Evolutionary conservation across 192 early-diverging fungal genomes (phyloP), one percentile per base, ranked within the genome.

Genomic region (Mortierella claussenii): DNA sequence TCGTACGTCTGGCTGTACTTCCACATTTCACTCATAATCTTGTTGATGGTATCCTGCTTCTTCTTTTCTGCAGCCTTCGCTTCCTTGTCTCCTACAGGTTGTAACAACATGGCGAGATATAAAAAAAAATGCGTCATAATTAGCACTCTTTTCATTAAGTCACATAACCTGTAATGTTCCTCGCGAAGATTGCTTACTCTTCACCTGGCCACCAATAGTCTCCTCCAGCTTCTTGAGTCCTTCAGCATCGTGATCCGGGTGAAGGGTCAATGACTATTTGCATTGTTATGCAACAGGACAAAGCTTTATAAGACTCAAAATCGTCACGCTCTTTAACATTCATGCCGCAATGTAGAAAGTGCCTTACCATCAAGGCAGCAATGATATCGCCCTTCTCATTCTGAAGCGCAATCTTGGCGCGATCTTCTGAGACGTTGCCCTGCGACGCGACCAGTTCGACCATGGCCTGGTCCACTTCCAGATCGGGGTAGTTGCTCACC

Each of bases 391-490:
- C 83, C 18, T 82, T 79, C 28, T 81, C 78, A 50, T 76, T 78
- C 13, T 60, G 60, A 18, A 91, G 81, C 21, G 89, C 86, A 30
- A 83, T 65, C 46, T 84, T 86, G 40, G 90, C 90, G 28, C 73
- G 75, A 3, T 83, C 79, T 33, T 80, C 74, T 33, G 78, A 75
- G 4, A 91, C 87, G 23, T 81, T 73, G 0, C 89, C 84, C 68
- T 90, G 88, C 13, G 82, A 79, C 13, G 83, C 80, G 7, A 92
- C 89, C 33, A 87, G 51, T 17, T 85, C 69, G 10, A 91, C 78
- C 54, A 86, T 84, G 28, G 64, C 59, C 9, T 82, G 64, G 28
- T 82, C 76, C 17, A 83, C 68, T 5, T 86, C 79, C 17, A 76
- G 49, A 71, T 68, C 40, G 43, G 66, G 70, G 43, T 53, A 32